Percentiles rank a stretch among this genome's conserved stretches.
Conservation (phyloP, 768 basidiomycete species). For the Calocera cornea region DNA sequence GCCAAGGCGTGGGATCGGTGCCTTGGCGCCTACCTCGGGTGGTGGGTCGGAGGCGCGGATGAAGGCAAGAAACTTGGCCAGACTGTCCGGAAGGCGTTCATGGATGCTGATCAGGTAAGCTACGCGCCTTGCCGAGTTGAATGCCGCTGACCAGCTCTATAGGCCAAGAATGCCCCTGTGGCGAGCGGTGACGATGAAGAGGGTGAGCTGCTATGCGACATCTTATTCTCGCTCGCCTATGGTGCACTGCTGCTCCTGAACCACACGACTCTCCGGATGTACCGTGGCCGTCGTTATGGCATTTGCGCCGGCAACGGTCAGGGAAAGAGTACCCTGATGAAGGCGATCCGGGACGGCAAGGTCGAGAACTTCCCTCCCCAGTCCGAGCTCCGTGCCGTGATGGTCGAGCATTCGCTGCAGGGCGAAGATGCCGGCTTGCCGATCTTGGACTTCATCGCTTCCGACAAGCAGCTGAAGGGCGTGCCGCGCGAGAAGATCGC, state of each 20-base stretch:
- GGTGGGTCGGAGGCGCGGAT: slow-evolving; percentile 46
- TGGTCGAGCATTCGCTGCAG: slow-evolving; percentile 95
- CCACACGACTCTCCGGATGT: slow-evolving; percentile 77
- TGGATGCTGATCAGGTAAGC: slow-evolving; percentile 50
- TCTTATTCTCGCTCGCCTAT: slow-evolving; percentile 89
- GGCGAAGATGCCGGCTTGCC: slow-evolving; percentile 76
- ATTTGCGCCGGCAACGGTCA: slow-evolving; percentile 93
- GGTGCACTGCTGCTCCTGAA: slow-evolving; percentile 88
- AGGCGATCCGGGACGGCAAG: slow-evolving; percentile 87
- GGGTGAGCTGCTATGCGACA: slow-evolving; percentile 80
- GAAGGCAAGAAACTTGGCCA: slow-evolving; percentile 42
- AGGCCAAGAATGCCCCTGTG: slow-evolving; percentile 46
- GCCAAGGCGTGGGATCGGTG: slow-evolving; percentile 50
- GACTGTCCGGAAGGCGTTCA: slow-evolving; percentile 55
- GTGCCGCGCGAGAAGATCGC: slow-evolving; percentile 59
- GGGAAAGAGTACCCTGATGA: slow-evolving; percentile 92
- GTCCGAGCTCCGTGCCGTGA: slow-evolving; percentile 72
- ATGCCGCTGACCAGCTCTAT: not conserved
- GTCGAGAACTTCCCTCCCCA: slow-evolving; percentile 87
- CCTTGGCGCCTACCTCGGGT: slow-evolving; percentile 52
- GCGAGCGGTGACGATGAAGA: slow-evolving; percentile 42
- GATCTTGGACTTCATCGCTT: slow-evolving; percentile 80
- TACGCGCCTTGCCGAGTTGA: slow-evolving; percentile 7
- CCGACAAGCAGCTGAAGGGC: slow-evolving; percentile 54
- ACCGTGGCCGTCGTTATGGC: slow-evolving; percentile 86